These are phyloP conservation scores for Phellopilus nigrolimitatus DNA, from an alignment of 1,284 basidiomycete genomes.

Conservation along the genomic window DNA sequence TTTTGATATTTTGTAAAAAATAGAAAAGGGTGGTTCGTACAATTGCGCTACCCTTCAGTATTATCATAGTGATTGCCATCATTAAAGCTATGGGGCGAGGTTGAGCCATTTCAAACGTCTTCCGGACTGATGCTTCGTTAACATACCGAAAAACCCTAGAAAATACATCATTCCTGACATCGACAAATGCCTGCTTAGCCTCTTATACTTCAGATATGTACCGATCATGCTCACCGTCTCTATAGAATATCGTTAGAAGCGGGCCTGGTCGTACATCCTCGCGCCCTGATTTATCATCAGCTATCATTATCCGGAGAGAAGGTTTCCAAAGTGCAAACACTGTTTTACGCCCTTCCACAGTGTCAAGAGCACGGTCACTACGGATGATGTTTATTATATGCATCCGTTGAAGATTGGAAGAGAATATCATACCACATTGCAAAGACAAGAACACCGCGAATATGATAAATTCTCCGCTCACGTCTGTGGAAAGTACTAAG, in stretches of 20 bases:
- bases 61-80: neutral
- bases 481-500: neutral
- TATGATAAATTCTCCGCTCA: neutral
- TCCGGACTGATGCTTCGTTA: neutral
- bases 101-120: neutral
- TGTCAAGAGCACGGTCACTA: neutral
- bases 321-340: neutral
- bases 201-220: no score
- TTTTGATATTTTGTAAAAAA: neutral
- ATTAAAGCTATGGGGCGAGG: no score
- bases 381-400: neutral
- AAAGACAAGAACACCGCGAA: neutral
- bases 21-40: neutral
- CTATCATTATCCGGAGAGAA: neutral
- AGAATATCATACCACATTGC: neutral
- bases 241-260: constrained; percentile 4
- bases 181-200: neutral
- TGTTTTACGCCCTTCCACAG: neutral
- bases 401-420: neutral
- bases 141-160: neutral
- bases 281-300: neutral
- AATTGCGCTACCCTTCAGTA: neutral
- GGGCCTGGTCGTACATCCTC: neutral
- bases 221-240: neutral
- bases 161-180: neutral